Conservation (phyloP, 257 asterid species). For the Nicotiana noctiflora region DNA sequence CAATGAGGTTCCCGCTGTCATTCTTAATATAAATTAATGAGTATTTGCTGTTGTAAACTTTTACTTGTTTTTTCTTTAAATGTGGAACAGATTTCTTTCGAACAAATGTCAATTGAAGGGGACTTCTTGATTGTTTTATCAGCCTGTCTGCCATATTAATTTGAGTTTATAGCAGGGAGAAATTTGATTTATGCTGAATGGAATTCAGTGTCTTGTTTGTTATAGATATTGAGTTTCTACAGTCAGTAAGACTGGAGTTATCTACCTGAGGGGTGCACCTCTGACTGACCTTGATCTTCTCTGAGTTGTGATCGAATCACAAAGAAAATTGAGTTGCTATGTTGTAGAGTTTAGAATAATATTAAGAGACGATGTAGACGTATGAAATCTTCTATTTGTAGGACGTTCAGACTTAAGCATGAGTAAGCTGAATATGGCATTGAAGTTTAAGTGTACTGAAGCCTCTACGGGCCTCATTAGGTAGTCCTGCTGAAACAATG, state of each 20-base stretch:
- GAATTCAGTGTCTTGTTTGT: background rate
- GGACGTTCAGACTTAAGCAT: background rate
- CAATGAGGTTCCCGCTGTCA: conserved; percentile 3
- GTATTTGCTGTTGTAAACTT: background rate
- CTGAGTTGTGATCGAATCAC: background rate
- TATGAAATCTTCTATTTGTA: background rate
- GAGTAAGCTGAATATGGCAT: background rate
- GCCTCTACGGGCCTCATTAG: background rate
- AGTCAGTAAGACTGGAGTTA: background rate
- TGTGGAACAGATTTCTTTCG: background rate
- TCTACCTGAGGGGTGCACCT: background rate
- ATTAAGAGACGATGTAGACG: background rate
- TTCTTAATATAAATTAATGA: background rate
- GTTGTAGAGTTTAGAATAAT: background rate
- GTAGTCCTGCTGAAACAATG: background rate
- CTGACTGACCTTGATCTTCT: background rate
- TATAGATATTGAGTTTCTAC: background rate
- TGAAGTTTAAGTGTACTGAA: background rate
- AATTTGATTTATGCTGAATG: background rate
- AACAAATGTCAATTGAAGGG: background rate
- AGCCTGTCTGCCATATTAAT: background rate
- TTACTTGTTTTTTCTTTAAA: conserved; percentile 10
- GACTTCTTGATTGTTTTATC: background rate
- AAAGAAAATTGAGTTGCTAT: background rate
- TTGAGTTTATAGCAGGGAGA: background rate